Evolutionary conservation across 257 asterid species (phyloP).

Genomic region (Scutellaria baicalensis): DNA sequence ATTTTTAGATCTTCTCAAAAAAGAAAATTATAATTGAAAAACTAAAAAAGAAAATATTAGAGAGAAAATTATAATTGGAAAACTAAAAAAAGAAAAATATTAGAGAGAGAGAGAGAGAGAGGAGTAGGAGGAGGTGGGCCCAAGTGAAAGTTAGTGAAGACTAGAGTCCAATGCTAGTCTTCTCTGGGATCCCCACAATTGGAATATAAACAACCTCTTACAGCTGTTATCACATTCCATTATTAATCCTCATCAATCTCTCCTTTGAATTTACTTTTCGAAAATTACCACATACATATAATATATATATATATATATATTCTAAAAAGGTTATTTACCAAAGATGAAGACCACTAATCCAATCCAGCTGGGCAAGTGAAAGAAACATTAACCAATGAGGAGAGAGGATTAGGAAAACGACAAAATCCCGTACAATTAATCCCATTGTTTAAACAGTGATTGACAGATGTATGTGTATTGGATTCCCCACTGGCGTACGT

Average conservation of each 20-base stretch:
- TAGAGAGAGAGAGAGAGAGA: not conserved
- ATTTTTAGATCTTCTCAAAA: too few relatives aligned
- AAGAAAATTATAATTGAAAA: too few relatives aligned
- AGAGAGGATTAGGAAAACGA: not conserved
- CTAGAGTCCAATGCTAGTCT: slow-evolving; percentile 33
- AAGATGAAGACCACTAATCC: not conserved
- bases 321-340: too few relatives aligned
- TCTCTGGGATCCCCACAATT: not conserved
- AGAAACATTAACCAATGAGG: not conserved
- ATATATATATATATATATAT: too few relatives aligned
- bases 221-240: slow-evolving; percentile 14
- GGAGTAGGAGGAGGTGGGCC: slow-evolving; percentile 15
- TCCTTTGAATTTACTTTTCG: too few relatives aligned
- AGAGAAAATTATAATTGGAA: too few relatives aligned
- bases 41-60: too few relatives aligned
- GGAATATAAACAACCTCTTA: not conserved
- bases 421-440: not conserved
- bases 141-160: slow-evolving; percentile 16
- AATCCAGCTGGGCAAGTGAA: slow-evolving; percentile 5
- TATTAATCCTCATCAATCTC: not conserved
- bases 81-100: too few relatives aligned
- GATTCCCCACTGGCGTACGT: slow-evolving; percentile 50
- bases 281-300: too few relatives aligned
- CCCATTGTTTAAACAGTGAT: slow-evolving; percentile 4
- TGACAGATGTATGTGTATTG: slow-evolving; percentile 25